phyloP scores from a whole-genome alignment of 2,329 filamentous ascomycete genomes.

The Capronia coronata region DNA sequence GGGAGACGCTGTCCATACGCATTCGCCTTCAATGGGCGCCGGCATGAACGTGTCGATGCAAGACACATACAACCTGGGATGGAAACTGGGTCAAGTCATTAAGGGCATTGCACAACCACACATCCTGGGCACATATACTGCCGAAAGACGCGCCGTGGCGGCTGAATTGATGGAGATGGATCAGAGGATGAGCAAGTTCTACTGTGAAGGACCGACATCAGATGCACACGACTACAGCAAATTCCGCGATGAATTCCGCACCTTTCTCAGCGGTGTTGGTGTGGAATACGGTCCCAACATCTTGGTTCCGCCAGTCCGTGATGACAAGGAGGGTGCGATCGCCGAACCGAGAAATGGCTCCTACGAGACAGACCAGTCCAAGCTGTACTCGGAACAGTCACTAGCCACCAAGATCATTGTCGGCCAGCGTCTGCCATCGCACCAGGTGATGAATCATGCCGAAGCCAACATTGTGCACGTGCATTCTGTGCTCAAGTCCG shows the following conservation, averaged over 20 bases:
- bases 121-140: constrained; percentile 47
- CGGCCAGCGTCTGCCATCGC: constrained; percentile 46
- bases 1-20: constrained; percentile 61
- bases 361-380: neutral
- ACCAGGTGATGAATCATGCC: constrained; percentile 52
- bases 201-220: neutral
- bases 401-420: constrained; percentile 36
- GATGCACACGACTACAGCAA: neutral
- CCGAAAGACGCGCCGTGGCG: constrained; percentile 37
- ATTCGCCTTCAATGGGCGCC: constrained; percentile 64
- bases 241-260: neutral
- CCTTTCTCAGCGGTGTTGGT: neutral
- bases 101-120: constrained; percentile 37
- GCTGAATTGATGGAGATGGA: neutral
- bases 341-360: neutral
- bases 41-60: constrained; percentile 49
- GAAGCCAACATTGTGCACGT: constrained; percentile 53
- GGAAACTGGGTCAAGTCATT: constrained; percentile 50
- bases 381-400: neutral
- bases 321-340: neutral
- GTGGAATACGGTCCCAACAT: neutral
- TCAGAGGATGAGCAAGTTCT: neutral
- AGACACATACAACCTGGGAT: constrained; percentile 54
- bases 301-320: neutral
- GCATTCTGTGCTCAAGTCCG: constrained; percentile 44